Base-by-base conservation (phyloP, 805 yeast species). In the Zygotorulaspora florentina region DNA sequence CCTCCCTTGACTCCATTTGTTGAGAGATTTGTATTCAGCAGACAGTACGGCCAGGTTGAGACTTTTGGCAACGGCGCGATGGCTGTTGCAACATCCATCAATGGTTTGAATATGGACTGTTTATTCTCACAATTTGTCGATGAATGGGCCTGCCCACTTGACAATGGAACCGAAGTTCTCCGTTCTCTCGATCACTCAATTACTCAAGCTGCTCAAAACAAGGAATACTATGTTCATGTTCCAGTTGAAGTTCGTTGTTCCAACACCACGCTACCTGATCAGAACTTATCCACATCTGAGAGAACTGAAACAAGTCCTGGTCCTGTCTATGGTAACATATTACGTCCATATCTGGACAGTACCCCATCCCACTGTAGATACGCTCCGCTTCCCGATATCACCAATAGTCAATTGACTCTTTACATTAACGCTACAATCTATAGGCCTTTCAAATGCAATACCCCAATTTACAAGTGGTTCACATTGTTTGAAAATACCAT, bases 111-210 rank as follows among this genome's bases (percentile, higher is more conserved):
- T 65, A 87, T 91, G 96, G 98, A 93, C 70, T 93, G 98, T 65
- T 71, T 91, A 55, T 91, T 88, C 66, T 81, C 89, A 36, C 99
- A 91, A 66, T 90, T 82, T 67, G 98, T 91, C 41, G 82, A 90
- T 62, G 99, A 91, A 69, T 91, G 98, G 98, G 89, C 93, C n/a
- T 79, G 95, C 40, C 98, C 98, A 16, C 69, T 91, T 59, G 75
- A 69, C 18, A 76, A 80, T 52, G 97, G 97, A 4, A 83, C 83
- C 7, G 84, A 80, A 42, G 82, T 85, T 15, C 73, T 90, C 52
- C 67, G 72, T 42, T 72, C 82, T n/a, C 71, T 91, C 48, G 77
- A 80, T 47, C 75, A 75, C 27, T 78, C 80, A 1, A 83, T 86
- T 42, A 63, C 73, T 26, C 70, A 69, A 17, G 96, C 93, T 27